phyloP scores from a whole-genome alignment of 148 eudicot genomes.

The Cornus florida region DNA sequence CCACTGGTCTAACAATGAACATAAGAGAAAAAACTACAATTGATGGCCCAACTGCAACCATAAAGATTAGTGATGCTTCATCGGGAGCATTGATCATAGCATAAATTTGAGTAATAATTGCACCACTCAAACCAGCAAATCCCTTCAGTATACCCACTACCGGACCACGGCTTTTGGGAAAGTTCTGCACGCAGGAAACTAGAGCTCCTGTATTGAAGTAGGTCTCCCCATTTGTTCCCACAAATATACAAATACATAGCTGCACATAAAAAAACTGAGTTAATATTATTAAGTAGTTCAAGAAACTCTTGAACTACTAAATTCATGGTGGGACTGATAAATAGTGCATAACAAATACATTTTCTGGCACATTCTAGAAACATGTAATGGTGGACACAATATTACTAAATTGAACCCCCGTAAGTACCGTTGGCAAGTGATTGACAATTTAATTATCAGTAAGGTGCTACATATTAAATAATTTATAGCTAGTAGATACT shows the following conservation, averaged over 20 bases:
- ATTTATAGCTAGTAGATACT: not conserved
- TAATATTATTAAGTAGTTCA: not conserved
- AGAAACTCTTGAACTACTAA: slow-evolving; percentile 6
- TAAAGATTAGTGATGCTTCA: slow-evolving; percentile 42
- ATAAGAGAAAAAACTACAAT: slow-evolving; percentile 40
- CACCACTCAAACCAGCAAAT: slow-evolving; percentile 67
- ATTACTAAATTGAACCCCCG: not conserved
- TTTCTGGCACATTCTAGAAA: not conserved
- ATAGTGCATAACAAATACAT: not conserved
- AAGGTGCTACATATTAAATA: not conserved
- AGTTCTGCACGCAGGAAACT: slow-evolving; percentile 64
- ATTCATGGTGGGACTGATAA: not conserved
- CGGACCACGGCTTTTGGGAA: slow-evolving; percentile 64
- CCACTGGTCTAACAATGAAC: slow-evolving; percentile 54
- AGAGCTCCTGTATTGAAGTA: slow-evolving; percentile 66
- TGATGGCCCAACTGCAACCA: slow-evolving; percentile 57
- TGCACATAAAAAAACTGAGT: slow-evolving; percentile 24
- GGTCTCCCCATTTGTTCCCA: slow-evolving; percentile 63
- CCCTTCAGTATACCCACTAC: slow-evolving; percentile 66
- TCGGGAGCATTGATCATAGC: slow-evolving; percentile 33
- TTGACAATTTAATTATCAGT: not conserved
- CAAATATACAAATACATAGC: slow-evolving; percentile 53
- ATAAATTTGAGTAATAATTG: slow-evolving; percentile 53
- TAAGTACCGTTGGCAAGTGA: not conserved
- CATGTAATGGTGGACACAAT: not conserved